Conservation (phyloP, 257 asterid genomes). For the Nicotiana obtusifolia region DNA sequence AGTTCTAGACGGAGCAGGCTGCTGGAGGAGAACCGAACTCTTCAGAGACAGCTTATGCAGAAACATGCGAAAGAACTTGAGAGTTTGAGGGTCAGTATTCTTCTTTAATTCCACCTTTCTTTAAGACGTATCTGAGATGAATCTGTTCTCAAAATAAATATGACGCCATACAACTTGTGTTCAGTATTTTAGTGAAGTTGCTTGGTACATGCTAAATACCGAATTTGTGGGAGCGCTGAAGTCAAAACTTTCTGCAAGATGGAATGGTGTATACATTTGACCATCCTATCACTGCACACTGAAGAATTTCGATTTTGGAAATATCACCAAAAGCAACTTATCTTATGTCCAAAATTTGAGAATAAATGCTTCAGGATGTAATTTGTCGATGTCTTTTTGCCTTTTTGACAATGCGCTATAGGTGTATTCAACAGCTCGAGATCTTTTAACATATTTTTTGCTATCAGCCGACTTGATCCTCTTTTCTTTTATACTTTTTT, state of each 20-base stretch:
- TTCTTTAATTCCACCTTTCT: background rate
- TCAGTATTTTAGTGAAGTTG: background rate
- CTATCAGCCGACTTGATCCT: background rate
- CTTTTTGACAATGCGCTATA: background rate
- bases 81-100: constrained; percentile 14
- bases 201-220: background rate
- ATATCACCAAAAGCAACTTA: background rate
- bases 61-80: constrained; percentile 21
- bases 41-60: constrained; percentile 21
- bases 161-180: background rate
- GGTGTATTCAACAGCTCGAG: background rate
- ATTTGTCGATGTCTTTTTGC: background rate
- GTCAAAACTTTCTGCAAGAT: background rate
- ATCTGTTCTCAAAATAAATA: background rate
- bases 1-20: constrained; percentile 16
- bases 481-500: background rate
- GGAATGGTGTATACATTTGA: background rate
- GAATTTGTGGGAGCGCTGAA: background rate
- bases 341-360: background rate
- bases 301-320: background rate
- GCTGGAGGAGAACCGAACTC: constrained; percentile 16
- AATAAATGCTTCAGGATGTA: background rate
- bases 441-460: background rate
- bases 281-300: background rate
- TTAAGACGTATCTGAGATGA: background rate